These are phyloP conservation scores for Candida suzukii DNA, from an alignment of 805 yeast species.

Conservation along the genomic window DNA sequence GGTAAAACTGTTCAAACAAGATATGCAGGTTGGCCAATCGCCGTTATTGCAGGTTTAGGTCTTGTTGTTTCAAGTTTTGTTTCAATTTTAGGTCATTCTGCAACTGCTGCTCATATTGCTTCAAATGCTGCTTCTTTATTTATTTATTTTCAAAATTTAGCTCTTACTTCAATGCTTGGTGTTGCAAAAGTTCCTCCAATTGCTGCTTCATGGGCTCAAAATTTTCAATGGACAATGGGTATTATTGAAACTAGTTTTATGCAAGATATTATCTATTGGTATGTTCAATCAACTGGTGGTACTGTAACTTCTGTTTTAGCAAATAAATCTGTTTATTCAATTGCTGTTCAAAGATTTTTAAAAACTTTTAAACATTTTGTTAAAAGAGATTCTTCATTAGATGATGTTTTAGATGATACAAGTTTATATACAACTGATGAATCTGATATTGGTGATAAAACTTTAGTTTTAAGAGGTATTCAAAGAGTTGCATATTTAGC, in stretches of 20 bases:
- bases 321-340: slow-evolving; percentile 58
- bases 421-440: slow-evolving; percentile 66
- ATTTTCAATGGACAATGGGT: slow-evolving; percentile 95
- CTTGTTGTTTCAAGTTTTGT: slow-evolving; percentile 80
- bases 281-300: slow-evolving; percentile 93
- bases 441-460: slow-evolving; percentile 54
- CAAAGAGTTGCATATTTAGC: slow-evolving; percentile 86
- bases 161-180: slow-evolving; percentile 92
- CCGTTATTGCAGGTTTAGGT: slow-evolving; percentile 84
- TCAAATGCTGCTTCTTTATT: slow-evolving; percentile 89
- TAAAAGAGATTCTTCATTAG: slow-evolving; percentile 32
- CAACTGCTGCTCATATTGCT: slow-evolving; percentile 96
- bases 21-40: slow-evolving; percentile 94
- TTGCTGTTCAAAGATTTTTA: slow-evolving; percentile 67
- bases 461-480: slow-evolving; percentile 81
- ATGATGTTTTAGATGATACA: slow-evolving; percentile 41
- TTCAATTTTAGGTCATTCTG: slow-evolving; percentile 81
- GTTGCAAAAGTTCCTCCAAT: slow-evolving; percentile 90
- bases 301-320: slow-evolving; percentile 66
- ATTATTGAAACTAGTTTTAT: slow-evolving; percentile 69
- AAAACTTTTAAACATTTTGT: slow-evolving; percentile 5
- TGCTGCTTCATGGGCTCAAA: slow-evolving; percentile 97
- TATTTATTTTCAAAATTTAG: slow-evolving; percentile 88
- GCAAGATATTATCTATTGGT: slow-evolving; percentile 87
- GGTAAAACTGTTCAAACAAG: slow-evolving; percentile 92